A percentile compares a stretch with the other conserved stretches of the same genome.
Evolutionary conservation across 305 asterid genomes (phyloP).

Genomic region (Withania somnifera): DNA sequence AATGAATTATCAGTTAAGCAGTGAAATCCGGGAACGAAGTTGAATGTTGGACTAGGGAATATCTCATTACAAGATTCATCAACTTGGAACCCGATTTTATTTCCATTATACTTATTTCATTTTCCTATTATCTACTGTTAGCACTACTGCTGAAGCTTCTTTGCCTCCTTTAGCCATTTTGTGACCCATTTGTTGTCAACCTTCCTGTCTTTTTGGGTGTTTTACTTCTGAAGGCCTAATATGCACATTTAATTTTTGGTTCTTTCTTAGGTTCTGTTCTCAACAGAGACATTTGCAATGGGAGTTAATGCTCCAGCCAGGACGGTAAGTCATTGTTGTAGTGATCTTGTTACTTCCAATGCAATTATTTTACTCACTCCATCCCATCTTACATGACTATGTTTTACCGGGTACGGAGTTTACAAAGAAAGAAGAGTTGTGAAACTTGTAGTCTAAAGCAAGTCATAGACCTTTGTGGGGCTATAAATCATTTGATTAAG

Average conservation of each 20-base stretch:
- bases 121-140: not conserved
- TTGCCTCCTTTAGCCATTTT: not conserved
- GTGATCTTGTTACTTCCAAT: constrained; percentile 1
- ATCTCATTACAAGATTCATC: no score
- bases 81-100: no score
- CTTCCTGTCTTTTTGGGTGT: not conserved
- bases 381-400: not conserved
- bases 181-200: not conserved
- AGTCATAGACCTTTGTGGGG: not conserved
- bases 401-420: not conserved
- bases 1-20: not conserved
- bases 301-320: constrained; percentile 99
- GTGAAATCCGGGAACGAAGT: not conserved
- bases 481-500: not conserved
- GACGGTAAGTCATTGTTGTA: constrained; percentile 70
- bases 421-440: not conserved
- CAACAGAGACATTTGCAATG: constrained; percentile 99
- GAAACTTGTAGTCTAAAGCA: not conserved
- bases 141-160: not conserved
- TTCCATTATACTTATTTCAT: no score
- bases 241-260: constrained; percentile 13
- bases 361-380: not conserved
- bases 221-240: not conserved
- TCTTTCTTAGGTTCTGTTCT: constrained; percentile 73
- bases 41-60: not conserved